phyloP scores from a whole-genome alignment of 352 stramenopile species.

The Phytophthora multivora region DNA sequence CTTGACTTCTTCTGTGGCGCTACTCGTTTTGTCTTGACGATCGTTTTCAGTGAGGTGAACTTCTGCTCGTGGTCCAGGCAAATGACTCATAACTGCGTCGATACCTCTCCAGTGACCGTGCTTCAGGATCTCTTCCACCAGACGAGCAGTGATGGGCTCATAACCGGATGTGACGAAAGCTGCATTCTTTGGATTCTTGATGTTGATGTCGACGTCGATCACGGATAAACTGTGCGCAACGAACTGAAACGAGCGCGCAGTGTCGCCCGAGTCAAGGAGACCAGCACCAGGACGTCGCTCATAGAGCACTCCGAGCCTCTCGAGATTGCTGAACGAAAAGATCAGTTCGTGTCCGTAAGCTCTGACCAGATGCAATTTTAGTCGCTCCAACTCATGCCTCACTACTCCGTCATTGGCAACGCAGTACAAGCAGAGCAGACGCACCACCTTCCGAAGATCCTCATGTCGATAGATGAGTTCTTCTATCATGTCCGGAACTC shows the following conservation, averaged over 20 bases:
- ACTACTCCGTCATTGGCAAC: slow-evolving; percentile 54
- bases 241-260: slow-evolving; percentile 34
- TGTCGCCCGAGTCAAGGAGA: slow-evolving; percentile 6
- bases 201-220: slow-evolving; percentile 65
- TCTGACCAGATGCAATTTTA: slow-evolving; percentile 67
- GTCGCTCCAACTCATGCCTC: slow-evolving; percentile 34
- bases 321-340: slow-evolving; percentile 73
- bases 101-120: slow-evolving; percentile 50
- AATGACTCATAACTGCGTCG: slow-evolving; percentile 48
- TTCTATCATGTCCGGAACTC: slow-evolving; percentile 48
- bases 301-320: slow-evolving; percentile 52
- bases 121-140: slow-evolving; percentile 74
- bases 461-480: slow-evolving; percentile 67
- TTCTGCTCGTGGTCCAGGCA: slow-evolving; percentile 66
- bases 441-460: slow-evolving; percentile 54
- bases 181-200: slow-evolving; percentile 52
- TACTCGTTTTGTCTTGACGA: neutral
- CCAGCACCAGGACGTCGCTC: slow-evolving; percentile 19
- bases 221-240: slow-evolving; percentile 39
- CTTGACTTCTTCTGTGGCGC: slow-evolving; percentile 3
- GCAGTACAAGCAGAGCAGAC: slow-evolving; percentile 69
- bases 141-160: slow-evolving; percentile 62
- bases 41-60: slow-evolving; percentile 37
- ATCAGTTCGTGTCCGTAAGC: slow-evolving; percentile 78
- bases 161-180: slow-evolving; percentile 82